Base-by-base conservation (phyloP, 352 stramenopile species). In the Halophytophthora batemanensis region DNA sequence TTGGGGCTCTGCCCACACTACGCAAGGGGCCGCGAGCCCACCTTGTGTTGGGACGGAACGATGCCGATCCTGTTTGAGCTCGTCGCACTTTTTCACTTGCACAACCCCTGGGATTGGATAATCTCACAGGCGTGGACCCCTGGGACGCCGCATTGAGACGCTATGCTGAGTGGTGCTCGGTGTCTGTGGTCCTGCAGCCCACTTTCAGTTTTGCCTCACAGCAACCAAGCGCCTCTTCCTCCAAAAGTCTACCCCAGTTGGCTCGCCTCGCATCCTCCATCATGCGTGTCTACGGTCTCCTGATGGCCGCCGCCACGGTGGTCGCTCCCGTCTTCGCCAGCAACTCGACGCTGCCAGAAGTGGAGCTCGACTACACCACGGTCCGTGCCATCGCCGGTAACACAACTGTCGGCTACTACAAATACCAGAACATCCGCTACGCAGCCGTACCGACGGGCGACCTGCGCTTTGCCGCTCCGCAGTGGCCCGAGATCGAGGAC, bases 381-480 rank as follows among this genome's bases (percentile, higher is more conserved):
- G 42, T 69, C 22, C 54, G 62, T 12, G 55, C 60, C 14, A 29
- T 60, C 11, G 55, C 45, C 6, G 60, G 60, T 2, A 69, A 69
- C 50, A 50, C 50, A 41, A 61, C 60, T 18, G 43, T 61, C 50
- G 60, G 60, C 23, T 69, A 69, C 50, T 65, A 61, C 60, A 69
- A 69, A 42, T 69, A 61, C 37, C 60, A 69, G 55, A 65, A 69
- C 55, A 69, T 69, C 46, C 60, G 60, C 15, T 69, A 52, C 42
- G 55, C 60, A 41, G 54, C 62, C 17, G 40, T 50, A 1, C 60
- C 60, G 1, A 64, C 56, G 1, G 60, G 50, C 7, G 41, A 69
- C 28, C 50, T 64, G 2, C 60, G 60, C 23, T 69, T 69, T 34
- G 45, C 60, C 11, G 60, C 55, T 0, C 60, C 55, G 0, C 25